Conservation (phyloP, 1,284 basidiomycete species). For the Fistulinella cinereoalba region DNA sequence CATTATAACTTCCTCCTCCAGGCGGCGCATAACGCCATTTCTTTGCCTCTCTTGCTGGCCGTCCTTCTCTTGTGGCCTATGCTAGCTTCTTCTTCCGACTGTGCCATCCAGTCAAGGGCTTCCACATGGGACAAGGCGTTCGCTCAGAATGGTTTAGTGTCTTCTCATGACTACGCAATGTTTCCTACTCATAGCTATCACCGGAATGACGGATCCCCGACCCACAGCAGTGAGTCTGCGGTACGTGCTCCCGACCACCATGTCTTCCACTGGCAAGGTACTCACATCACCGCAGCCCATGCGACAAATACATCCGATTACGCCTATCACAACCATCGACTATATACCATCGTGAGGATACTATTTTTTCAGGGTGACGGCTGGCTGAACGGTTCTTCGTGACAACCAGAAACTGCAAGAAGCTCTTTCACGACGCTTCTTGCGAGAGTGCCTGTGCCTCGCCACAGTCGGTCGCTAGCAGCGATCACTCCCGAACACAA, state of each 20-base stretch:
- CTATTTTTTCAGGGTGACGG: constrained; percentile 6
- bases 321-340: constrained; percentile 36
- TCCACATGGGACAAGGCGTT: constrained; percentile 37
- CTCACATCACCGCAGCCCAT: constrained; percentile 15
- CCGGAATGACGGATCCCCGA: constrained; percentile 20
- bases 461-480: constrained; percentile 31
- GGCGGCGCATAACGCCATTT: constrained; percentile 20
- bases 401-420: constrained; percentile 32
- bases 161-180: constrained; percentile 37
- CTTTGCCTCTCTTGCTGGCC: constrained; percentile 23
- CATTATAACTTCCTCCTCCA: constrained; percentile 30
- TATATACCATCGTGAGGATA: constrained; percentile 31
- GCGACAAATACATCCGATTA: constrained; percentile 35
- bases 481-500: constrained; percentile 35
- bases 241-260: constrained; percentile 14
- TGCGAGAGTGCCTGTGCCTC: constrained; percentile 31
- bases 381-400: constrained; percentile 13
- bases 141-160: constrained; percentile 40
- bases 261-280: constrained; percentile 6
- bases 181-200: constrained; percentile 32
- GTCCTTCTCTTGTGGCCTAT: constrained; percentile 25
- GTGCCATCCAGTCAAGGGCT: constrained; percentile 29
- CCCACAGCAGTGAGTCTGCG: constrained; percentile 27
- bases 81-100: constrained; percentile 30
- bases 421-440: constrained; percentile 31